Conservation (phyloP, 2,329 filamentous ascomycete genomes). For the Beauveria bassiana region DNA sequence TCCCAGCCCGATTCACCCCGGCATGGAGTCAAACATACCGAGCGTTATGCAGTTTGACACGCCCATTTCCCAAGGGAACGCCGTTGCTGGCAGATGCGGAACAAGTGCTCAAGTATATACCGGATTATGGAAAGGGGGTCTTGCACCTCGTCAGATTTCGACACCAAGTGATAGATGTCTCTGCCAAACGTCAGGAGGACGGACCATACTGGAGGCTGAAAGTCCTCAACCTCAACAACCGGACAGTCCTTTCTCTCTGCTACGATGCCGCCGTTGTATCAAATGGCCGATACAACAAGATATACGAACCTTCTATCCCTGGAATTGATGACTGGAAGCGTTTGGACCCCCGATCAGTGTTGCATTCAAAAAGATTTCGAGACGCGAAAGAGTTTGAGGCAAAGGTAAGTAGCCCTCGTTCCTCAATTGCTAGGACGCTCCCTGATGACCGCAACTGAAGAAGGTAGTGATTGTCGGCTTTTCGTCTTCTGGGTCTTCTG, state of each 20-base stretch:
- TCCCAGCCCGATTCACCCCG: not conserved
- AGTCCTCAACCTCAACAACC: not conserved
- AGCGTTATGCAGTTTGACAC: not conserved
- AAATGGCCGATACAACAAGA: not conserved
- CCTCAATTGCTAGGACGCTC: no score
- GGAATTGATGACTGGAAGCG: not conserved
- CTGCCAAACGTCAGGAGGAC: not conserved
- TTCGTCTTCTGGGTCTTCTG: not conserved
- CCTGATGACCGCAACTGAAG: not conserved
- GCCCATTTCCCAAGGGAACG: not conserved
- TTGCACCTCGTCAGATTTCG: not conserved
- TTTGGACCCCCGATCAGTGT: not conserved
- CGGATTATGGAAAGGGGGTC: not conserved
- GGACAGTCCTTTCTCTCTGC: not conserved
- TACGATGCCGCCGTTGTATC: not conserved
- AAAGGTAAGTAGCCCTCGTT: not conserved
- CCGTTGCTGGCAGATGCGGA: not conserved
- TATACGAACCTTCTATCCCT: constrained; percentile 1
- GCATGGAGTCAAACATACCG: constrained; percentile 6
- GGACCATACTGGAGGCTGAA: not conserved
- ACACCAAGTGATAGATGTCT: constrained; percentile 1
- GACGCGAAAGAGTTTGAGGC: not conserved
- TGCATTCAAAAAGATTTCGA: constrained; percentile 3
- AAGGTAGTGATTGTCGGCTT: not conserved
- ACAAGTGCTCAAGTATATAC: not conserved